A percentile compares a stretch with the other conserved stretches of the same genome.
Conservation (phyloP, 352 stramenopile species). For the Pythium grandisporangium region DNA sequence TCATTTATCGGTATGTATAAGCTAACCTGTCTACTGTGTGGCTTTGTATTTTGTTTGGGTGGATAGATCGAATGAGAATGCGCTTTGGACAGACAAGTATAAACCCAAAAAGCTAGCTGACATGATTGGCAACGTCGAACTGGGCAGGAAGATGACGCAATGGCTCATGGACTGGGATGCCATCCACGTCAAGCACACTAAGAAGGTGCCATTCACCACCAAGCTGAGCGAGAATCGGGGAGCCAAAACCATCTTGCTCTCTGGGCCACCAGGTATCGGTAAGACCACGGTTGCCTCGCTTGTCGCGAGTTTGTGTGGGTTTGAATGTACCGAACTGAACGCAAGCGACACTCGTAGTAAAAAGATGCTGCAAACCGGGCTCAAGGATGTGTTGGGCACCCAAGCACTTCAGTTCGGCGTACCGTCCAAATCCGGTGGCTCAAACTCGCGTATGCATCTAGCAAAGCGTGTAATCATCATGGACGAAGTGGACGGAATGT, state of each 20-base stretch:
- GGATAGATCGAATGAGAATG: constrained; percentile 18
- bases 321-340: constrained; percentile 95
- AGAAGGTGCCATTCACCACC: constrained; percentile 67
- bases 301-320: constrained; percentile 85
- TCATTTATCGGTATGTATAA: constrained; percentile 3
- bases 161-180: constrained; percentile 83
- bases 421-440: constrained; percentile 13
- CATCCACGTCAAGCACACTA: constrained; percentile 75
- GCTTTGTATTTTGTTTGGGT: too few species aligned
- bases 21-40: too few species aligned
- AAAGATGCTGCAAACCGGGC: constrained; percentile 87
- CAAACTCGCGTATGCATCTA: constrained; percentile 51
- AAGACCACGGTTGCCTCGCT: constrained; percentile 96
- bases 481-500: constrained; percentile 99
- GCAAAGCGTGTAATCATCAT: constrained; percentile 95
- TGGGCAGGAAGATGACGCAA: constrained; percentile 77
- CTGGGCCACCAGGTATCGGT: constrained; percentile 92
- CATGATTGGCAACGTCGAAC: constrained; percentile 92
- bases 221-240: constrained; percentile 84
- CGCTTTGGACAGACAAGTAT: constrained; percentile 97
- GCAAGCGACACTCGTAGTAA: constrained; percentile 97
- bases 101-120: constrained; percentile 85
- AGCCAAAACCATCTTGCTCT: constrained; percentile 93
- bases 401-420: constrained; percentile 85
- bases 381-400: constrained; percentile 91